Conservation (phyloP, 2,329 filamentous ascomycete genomes). For the Tolypocladium cylindrosporum region DNA sequence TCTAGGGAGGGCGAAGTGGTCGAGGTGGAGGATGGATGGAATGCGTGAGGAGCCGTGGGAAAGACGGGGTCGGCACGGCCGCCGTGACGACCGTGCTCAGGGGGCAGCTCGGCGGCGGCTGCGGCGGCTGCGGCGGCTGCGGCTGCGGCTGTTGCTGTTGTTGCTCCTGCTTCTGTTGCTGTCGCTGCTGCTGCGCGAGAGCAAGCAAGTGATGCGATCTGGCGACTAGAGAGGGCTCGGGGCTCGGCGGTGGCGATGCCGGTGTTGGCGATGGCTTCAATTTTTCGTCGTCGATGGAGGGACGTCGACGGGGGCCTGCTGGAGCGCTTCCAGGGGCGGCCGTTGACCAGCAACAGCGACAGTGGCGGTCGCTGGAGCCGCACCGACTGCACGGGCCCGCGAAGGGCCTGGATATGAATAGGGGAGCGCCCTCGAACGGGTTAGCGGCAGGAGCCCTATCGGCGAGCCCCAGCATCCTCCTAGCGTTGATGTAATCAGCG, state of each 20-base stretch:
- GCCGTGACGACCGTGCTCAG: conserved; percentile 34
- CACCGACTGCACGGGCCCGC: conserved; percentile 1
- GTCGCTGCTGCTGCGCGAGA: background rate
- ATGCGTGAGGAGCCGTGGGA: conserved; percentile 40
- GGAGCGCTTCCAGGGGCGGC: background rate
- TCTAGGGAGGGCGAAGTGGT: conserved; percentile 17
- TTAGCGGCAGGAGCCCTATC: background rate
- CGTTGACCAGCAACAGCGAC: background rate
- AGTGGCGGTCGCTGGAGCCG: background rate
- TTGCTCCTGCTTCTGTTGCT: background rate
- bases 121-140: background rate
- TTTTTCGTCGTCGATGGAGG: background rate
- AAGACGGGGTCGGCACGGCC: conserved; percentile 30
- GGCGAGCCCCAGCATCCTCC: background rate
- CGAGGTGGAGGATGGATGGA: conserved; percentile 13
- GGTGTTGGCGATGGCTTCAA: conserved; percentile 1
- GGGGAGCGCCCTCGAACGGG: background rate
- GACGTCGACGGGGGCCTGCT: background rate
- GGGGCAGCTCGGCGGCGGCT: conserved; percentile 2
- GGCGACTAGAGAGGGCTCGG: background rate
- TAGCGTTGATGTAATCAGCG: background rate
- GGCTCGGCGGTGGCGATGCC: background rate
- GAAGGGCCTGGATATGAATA: background rate
- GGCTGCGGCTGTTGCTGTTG: background rate
- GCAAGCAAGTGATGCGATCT: background rate